Percentiles rank a stretch among this genome's conserved stretches.
These are phyloP conservation scores for Aureobasidium sp. DNA, from an alignment of 2,329 filamentous ascomycete genomes.

Conservation along the genomic window DNA sequence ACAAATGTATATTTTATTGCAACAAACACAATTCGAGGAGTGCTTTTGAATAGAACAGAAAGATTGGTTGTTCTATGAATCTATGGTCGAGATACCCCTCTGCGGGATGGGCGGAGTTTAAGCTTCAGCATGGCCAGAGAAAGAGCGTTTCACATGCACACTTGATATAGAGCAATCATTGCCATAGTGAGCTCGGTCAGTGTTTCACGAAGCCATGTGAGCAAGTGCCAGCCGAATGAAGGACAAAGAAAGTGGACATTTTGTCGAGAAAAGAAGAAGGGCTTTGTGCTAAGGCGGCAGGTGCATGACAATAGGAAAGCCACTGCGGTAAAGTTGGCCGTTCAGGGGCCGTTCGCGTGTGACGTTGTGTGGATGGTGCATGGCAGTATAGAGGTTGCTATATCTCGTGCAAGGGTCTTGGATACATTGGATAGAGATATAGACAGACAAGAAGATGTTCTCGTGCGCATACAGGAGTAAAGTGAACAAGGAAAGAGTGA, in stretches of 20 bases:
- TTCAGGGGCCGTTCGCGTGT: constrained; percentile 10
- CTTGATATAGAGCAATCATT: not conserved
- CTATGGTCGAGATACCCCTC: not conserved
- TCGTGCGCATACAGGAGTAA: not conserved
- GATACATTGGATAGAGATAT: not conserved
- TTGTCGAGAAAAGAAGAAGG: not conserved
- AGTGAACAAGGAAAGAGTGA: not conserved
- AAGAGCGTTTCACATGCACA: not conserved
- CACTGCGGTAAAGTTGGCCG: not conserved
- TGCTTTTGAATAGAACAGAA: not conserved
- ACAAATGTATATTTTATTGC: not conserved
- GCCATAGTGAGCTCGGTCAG: not conserved
- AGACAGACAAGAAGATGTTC: not conserved
- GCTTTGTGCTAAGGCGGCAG: not conserved
- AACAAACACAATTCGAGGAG: not conserved
- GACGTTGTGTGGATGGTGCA: not conserved
- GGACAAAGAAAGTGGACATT: not conserved
- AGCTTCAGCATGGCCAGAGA: not conserved
- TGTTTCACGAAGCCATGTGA: not conserved
- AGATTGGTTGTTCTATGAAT: not conserved
- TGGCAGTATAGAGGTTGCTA: not conserved
- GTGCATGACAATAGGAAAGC: not conserved
- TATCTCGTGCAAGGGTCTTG: not conserved
- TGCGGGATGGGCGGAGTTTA: constrained; percentile 1
- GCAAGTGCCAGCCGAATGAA: not conserved